phyloP scores from a whole-genome alignment of 345 rosid species.

The Populus simonii region DNA sequence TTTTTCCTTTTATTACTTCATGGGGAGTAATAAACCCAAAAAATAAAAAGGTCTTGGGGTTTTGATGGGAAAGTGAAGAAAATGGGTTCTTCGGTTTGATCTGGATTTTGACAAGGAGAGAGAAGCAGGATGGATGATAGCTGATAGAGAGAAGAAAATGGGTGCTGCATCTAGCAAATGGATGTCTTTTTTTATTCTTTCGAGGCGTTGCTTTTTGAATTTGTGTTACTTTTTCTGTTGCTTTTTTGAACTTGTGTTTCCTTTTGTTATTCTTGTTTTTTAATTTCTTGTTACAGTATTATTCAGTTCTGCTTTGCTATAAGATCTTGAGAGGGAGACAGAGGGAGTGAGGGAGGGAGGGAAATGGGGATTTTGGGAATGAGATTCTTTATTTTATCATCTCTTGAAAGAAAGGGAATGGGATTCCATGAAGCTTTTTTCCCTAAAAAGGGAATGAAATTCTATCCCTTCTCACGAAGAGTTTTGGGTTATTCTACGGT shows the following conservation, averaged over 20 bases:
- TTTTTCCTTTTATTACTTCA: not conserved
- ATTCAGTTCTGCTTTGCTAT: not conserved
- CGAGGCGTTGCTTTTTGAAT: not conserved
- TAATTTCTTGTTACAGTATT: not conserved
- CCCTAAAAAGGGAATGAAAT: constrained; percentile 37
- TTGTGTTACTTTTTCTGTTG: not conserved
- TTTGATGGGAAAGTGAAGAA: not conserved
- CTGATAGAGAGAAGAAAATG: not conserved
- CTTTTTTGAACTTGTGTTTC: not conserved
- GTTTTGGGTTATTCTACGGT: not conserved
- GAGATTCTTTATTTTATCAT: not conserved
- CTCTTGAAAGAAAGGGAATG: constrained; percentile 34
- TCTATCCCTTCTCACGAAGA: constrained; percentile 53
- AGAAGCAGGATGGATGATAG: too few relatives aligned
- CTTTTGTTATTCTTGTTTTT: not conserved
- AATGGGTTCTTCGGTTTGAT: not conserved
- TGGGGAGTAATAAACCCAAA: too few relatives aligned
- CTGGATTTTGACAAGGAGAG: not conserved
- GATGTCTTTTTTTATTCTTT: constrained; percentile 1
- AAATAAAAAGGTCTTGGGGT: not conserved
- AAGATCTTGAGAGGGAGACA: not conserved
- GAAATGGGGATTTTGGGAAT: constrained; percentile 7
- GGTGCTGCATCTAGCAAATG: constrained; percentile 22
- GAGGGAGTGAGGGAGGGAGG: not conserved
- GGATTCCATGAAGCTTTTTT: constrained; percentile 53